Evolutionary conservation across 768 basidiomycete species (phyloP), one percentile per base, ranked within the genome.

Genomic region (Floccularia luteovirens): DNA sequence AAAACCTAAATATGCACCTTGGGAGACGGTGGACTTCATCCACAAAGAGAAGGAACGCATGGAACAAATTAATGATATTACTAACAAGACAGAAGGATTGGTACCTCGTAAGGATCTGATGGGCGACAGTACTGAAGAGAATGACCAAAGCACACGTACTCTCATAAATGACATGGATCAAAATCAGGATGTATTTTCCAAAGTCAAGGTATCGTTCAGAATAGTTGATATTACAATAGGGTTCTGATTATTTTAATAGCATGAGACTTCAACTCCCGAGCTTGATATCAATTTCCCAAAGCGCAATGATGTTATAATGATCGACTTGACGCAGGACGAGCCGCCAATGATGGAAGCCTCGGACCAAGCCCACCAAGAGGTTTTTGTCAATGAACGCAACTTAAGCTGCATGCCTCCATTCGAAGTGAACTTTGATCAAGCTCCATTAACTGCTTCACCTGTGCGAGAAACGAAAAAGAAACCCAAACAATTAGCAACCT

Each of bases 241-340:
- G 8, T 28, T 14, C 14, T 28, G 10, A 8, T 14, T 14, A 28
- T 34, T 34, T 19, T 8, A 11, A 11, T 19, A 8, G 8, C 8
- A 11, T 17, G 17, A 19, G 33, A 17, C 33, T 17, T 11, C 33
- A 10, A 14, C 14, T 14, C 27, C 10, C 14, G 10, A 30, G 10
- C 14, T 10, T 14, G 14, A 30, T 14, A 8, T 30, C 10, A 30
- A 30, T 14, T 14, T 10, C 10, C 27, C 27, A 14, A 30, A 30
- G 14, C 27, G 33, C 39, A 47, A 45, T 8, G 47, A 63, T 31
- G 43, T 45, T 16, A 48, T 58, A 5, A 69, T 62, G 31, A 65
- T 74, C 42, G 74, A 77, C 51, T 58, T 74, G 40, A 73, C 68
- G n/a, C 44, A 51, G 14, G 60, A 64, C 12, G 31, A 42, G 24